phyloP scores from a whole-genome alignment of 2,329 filamentous ascomycete species.

The Aspergillus floridensis region DNA sequence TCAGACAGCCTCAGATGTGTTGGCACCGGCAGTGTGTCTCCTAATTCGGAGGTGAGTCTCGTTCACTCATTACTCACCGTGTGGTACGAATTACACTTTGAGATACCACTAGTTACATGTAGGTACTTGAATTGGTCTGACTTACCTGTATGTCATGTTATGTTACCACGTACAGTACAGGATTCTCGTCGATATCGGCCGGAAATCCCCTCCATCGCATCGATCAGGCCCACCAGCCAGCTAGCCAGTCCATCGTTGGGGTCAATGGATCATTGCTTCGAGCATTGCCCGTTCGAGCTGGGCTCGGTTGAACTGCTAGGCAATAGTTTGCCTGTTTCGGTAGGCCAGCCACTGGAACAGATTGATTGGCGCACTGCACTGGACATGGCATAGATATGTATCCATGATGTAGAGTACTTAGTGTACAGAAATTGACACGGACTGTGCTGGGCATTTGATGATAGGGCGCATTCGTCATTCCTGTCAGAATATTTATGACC shows the following conservation, averaged over 20 bases:
- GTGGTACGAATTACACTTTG: background rate
- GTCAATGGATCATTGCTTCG: no score
- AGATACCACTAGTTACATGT: background rate
- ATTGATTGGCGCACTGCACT: background rate
- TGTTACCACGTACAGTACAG: background rate
- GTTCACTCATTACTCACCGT: background rate
- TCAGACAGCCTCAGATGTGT: background rate
- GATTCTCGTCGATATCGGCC: background rate
- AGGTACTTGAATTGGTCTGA: no score
- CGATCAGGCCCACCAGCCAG: conserved; percentile 17
- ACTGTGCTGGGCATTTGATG: no score
- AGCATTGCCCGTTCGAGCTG: conserved; percentile 2
- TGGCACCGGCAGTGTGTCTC: background rate
- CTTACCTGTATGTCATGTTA: background rate
- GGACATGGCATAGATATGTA: no score
- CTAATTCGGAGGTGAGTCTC: background rate
- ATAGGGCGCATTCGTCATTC: background rate
- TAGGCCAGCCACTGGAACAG: background rate
- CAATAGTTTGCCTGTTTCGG: background rate
- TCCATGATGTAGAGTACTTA: no score
- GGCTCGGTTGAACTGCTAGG: conserved; percentile 1
- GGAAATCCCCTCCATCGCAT: conserved; percentile 10
- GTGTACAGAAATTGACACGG: no score
- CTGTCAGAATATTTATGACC: background rate
- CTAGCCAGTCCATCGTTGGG: background rate